Evolutionary conservation across 2,329 filamentous ascomycete species (phyloP).

Genomic region (Sclerotinia subarctica): DNA sequence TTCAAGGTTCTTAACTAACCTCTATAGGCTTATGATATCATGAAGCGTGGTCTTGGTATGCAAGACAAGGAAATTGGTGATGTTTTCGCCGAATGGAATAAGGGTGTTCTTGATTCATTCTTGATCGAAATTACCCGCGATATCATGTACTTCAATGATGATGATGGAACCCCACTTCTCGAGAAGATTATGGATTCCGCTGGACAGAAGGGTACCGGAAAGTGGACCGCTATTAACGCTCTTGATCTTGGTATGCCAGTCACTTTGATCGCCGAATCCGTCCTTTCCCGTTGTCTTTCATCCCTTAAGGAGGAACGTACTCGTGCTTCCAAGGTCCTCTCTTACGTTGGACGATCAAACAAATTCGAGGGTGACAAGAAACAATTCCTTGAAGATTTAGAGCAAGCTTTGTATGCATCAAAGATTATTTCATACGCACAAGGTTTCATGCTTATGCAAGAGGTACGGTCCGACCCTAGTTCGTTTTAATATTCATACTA

Average conservation of each 20-base stretch:
- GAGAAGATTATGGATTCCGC: constrained; percentile 99
- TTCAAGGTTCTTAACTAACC: constrained; percentile 22
- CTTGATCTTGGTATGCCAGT: constrained; percentile 98
- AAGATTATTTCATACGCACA: constrained; percentile 99
- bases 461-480: constrained; percentile 51
- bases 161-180: constrained; percentile 83
- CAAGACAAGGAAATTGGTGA: constrained; percentile 93
- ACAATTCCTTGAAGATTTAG: constrained; percentile 92
- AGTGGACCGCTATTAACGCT: constrained; percentile 99
- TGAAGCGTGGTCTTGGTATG: constrained; percentile 95
- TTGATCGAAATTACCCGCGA: constrained; percentile 98
- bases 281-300: constrained; percentile 91
- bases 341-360: constrained; percentile 68
- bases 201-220: constrained; percentile 98
- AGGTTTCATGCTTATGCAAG: constrained; percentile 99
- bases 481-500: constrained; percentile 26
- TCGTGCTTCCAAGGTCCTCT: constrained; percentile 74
- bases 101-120: constrained; percentile 97
- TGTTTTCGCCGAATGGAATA: constrained; percentile 95
- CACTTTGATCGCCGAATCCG: constrained; percentile 94
- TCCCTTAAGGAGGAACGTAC: constrained; percentile 90
- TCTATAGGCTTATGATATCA: constrained; percentile 90
- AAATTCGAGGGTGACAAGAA: constrained; percentile 87
- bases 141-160: constrained; percentile 97
- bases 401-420: constrained; percentile 97